Evolutionary conservation across 768 basidiomycete genomes (phyloP), one percentile per base, ranked within the genome.

Genomic region (Lanmaoa rubissima): DNA sequence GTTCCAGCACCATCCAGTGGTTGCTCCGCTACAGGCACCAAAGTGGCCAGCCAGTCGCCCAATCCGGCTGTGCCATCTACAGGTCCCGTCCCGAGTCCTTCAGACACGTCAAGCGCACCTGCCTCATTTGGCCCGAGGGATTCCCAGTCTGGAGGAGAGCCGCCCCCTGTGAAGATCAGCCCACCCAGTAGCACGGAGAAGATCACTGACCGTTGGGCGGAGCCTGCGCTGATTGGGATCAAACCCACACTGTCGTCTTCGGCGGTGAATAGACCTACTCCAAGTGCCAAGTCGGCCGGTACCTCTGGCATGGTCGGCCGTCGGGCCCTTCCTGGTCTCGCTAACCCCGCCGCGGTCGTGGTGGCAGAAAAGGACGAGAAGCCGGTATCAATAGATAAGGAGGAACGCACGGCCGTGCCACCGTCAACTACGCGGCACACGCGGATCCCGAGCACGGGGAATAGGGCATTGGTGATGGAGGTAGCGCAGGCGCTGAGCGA

Each of bases 391-490:
- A 59, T 45, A 51, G 73, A 75, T 4, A 69, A 58, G 39, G 50
- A 50, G 26, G 65, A 62, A 21, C 59, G 55, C 16, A 17, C 56
- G 8, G 1, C 17, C 3, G 43, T 67, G 21, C 59, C 71, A 2
- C 59, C 65, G 4, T 71, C 78, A 1, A 76, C 80, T 6, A 65
- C 72, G 4, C 78, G 77, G 50, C 81, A 80, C 63, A 55, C 73
- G 44, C 83, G 87, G 21, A 85, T 86, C 50, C 82, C 87, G 5
- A 88, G 82, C 63, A 81, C 87, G 6, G 87, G 87, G 16, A 83
- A 81, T 51, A 76, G 90, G 57, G 82, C 86, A 19, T 82, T 84
- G 14, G 88, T 84, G 24, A 91, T 92, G 90, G 88, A 92, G 41
- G 82, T 92, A 12, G 88, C 87, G 3, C 86, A 85, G 66, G 79